Evolutionary conservation across 495 filamentous ascomycete genomes (phyloP).

Genomic region (Xylaria longipes): DNA sequence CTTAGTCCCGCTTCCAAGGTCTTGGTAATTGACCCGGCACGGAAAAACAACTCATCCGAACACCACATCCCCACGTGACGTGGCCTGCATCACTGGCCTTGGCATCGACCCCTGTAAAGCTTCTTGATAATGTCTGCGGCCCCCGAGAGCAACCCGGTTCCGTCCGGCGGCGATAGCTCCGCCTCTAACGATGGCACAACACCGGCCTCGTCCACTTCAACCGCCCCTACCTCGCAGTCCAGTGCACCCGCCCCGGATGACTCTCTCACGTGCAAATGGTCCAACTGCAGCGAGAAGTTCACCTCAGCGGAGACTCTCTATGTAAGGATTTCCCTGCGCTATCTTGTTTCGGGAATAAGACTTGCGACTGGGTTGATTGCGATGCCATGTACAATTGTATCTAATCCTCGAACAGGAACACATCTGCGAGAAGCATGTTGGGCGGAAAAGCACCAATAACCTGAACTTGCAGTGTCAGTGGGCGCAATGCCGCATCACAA

Average conservation of each 20-base stretch:
- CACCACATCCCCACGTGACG: constrained; percentile 12
- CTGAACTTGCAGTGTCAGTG: constrained; percentile 96
- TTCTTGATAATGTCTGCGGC: constrained; percentile 36
- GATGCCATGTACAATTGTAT: constrained; percentile 4
- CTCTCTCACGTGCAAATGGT: constrained; percentile 84
- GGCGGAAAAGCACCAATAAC: constrained; percentile 98
- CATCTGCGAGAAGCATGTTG: constrained; percentile 97
- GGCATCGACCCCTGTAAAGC: neutral
- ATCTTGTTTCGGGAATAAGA: constrained; percentile 3
- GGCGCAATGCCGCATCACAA: constrained; percentile 94
- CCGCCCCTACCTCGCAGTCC: constrained; percentile 47
- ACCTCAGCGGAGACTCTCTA: constrained; percentile 84
- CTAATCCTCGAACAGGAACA: constrained; percentile 74
- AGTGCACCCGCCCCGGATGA: constrained; percentile 54
- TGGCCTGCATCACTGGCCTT: neutral
- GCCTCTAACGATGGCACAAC: constrained; percentile 53
- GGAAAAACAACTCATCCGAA: constrained; percentile 9
- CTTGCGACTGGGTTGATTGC: constrained; percentile 4
- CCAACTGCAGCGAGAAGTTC: constrained; percentile 81
- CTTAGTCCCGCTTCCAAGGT: constrained; percentile 13
- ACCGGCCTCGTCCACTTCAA: constrained; percentile 48
- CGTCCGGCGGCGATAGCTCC: constrained; percentile 41
- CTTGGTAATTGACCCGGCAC: neutral
- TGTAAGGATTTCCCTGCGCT: constrained; percentile 62
- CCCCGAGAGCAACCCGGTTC: constrained; percentile 35